Conservation (phyloP, 2,329 filamentous ascomycete genomes). For the Verticillium tricorpus region DNA sequence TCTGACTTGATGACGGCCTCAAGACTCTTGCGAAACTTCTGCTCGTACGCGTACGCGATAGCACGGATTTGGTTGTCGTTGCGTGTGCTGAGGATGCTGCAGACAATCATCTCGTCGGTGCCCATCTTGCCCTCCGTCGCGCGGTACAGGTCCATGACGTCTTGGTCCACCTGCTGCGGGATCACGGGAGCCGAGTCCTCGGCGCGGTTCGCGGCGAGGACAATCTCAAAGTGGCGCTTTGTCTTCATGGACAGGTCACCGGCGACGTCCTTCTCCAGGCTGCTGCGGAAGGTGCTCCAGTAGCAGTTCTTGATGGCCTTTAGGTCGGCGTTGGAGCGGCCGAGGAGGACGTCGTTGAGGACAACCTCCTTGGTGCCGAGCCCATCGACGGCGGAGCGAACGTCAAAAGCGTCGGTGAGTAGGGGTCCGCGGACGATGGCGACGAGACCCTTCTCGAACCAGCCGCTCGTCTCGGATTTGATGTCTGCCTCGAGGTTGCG, state of each 20-base stretch:
- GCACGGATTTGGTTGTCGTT: conserved; percentile 83
- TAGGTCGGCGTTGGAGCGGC: conserved; percentile 82
- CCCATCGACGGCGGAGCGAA: conserved; percentile 71
- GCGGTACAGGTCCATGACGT: conserved; percentile 71
- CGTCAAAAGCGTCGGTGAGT: conserved; percentile 65
- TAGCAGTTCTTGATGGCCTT: conserved; percentile 81
- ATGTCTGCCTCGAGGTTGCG: conserved; percentile 73
- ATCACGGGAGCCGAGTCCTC: conserved; percentile 75
- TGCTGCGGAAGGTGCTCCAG: conserved; percentile 58
- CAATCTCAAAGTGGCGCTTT: conserved; percentile 77
- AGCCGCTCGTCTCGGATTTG: conserved; percentile 69
- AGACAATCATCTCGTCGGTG: conserved; percentile 73
- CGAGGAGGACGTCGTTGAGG: conserved; percentile 80
- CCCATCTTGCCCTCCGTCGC: conserved; percentile 70
- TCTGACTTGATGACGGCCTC: conserved; percentile 72
- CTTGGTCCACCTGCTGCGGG: conserved; percentile 68
- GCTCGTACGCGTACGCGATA: conserved; percentile 69
- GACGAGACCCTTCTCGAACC: conserved; percentile 70
- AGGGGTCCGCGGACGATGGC: conserved; percentile 76
- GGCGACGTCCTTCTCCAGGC: conserved; percentile 68
- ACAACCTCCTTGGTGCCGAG: conserved; percentile 81
- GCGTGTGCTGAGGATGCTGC: conserved; percentile 68
- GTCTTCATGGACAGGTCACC: conserved; percentile 84
- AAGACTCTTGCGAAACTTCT: conserved; percentile 65
- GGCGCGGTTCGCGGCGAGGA: conserved; percentile 67